Conservation (phyloP, 139 green algal species). For the Micractinium sp. region DNA sequence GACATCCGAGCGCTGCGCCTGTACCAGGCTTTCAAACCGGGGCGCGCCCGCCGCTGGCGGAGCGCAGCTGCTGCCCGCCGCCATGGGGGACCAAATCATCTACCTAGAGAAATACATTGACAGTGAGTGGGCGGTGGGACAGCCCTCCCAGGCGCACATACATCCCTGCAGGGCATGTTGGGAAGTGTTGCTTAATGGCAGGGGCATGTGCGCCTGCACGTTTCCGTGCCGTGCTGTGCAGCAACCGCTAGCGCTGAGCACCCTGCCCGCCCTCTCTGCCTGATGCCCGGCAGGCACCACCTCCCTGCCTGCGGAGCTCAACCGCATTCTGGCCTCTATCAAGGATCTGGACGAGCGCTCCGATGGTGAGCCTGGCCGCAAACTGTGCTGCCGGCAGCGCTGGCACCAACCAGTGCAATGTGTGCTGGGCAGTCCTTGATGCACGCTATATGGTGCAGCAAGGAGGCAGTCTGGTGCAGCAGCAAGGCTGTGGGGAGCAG, state of each 20-base stretch:
- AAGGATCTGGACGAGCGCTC: constrained; percentile 73
- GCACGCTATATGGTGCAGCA: neutral
- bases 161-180: neutral
- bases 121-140: constrained; percentile 39
- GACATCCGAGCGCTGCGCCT: too few species aligned
- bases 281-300: constrained; percentile 43
- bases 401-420: neutral
- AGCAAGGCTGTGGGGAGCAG: neutral
- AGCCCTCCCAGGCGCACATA: neutral
- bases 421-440: neutral
- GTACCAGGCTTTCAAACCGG: too few species aligned
- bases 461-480: neutral
- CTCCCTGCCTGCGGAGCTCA: constrained; percentile 71
- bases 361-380: constrained; percentile 35
- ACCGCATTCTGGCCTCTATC: constrained; percentile 78
- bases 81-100: constrained; percentile 63
- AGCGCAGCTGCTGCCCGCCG: neutral
- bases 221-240: neutral
- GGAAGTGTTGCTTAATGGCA: neutral
- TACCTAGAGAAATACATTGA: constrained; percentile 83
- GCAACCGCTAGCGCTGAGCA: neutral
- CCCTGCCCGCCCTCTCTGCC: neutral
- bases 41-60: too few species aligned
- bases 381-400: neutral
- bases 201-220: too few species aligned